Conservation (phyloP, 768 basidiomycete species). For the Mycena leptocephala region DNA sequence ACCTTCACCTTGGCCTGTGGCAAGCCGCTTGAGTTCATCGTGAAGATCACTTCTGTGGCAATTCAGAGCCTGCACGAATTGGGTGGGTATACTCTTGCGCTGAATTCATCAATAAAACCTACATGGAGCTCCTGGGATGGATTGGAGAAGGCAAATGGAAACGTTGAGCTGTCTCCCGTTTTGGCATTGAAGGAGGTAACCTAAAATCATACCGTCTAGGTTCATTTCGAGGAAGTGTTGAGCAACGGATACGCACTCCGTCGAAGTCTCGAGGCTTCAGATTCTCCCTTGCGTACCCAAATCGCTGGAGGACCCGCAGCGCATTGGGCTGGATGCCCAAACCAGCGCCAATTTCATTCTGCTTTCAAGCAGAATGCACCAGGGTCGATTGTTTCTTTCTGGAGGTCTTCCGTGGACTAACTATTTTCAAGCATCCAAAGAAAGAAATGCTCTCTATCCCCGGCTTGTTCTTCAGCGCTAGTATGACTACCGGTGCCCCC, state of each 20-base stretch:
- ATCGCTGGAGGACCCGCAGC: not conserved
- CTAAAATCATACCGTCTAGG: not conserved
- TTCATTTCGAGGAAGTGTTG: not conserved
- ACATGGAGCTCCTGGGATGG: not conserved
- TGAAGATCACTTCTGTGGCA: conserved; percentile 25
- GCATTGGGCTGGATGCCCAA: conserved; percentile 18
- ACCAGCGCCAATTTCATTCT: conserved; percentile 25
- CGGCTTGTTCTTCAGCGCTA: no score
- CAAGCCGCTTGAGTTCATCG: conserved; percentile 21
- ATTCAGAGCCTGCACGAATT: not conserved
- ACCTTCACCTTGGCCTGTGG: not conserved
- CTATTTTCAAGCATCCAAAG: no score
- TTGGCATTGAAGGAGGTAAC: not conserved
- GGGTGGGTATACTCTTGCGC: no score
- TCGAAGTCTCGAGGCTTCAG: not conserved
- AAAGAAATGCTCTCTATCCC: no score
- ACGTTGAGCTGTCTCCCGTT: not conserved
- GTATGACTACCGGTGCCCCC: no score
- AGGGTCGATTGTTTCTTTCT: no score
- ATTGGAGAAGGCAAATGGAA: no score
- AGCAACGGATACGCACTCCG: not conserved
- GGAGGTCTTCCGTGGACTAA: no score
- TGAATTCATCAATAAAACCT: not conserved
- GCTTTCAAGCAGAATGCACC: no score
- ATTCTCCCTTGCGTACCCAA: not conserved